Evolutionary conservation across 1,284 basidiomycete species (phyloP).

Genomic region (Sphaerobolus stellatus): DNA sequence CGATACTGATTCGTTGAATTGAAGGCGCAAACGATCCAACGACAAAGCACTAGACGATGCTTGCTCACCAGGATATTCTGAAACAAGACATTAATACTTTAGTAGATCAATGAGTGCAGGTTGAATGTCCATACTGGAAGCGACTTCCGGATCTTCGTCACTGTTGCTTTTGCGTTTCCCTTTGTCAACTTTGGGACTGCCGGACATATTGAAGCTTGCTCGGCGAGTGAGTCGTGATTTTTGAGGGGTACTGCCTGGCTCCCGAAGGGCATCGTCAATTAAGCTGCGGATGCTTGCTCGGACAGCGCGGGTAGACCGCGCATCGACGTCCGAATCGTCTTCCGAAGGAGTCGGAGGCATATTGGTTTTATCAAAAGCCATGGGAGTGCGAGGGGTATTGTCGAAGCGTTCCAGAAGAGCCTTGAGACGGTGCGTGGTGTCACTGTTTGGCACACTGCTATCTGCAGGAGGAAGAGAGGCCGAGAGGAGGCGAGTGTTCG

Average conservation of each 20-base stretch:
- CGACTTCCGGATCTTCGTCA: constrained; percentile 8
- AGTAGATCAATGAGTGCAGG: not conserved
- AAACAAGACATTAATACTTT: too few relatives aligned
- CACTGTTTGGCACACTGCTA: constrained; percentile 4
- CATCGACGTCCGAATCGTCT: constrained; percentile 9
- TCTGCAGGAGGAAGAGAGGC: constrained; percentile 10
- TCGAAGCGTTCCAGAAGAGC: constrained; percentile 11
- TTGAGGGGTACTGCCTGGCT: constrained; percentile 9
- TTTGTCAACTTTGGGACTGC: constrained; percentile 2
- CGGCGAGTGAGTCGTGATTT: not conserved
- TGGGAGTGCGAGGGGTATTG: not conserved
- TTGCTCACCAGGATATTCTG: not conserved
- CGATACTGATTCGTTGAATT: constrained; percentile 1
- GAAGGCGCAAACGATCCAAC: not conserved
- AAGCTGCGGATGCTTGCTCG: constrained; percentile 9
- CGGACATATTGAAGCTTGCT: constrained; percentile 8
- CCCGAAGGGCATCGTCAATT: constrained; percentile 9
- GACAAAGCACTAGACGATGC: not conserved
- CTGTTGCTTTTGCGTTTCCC: not conserved
- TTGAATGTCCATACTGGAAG: not conserved
- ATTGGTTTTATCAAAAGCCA: not conserved
- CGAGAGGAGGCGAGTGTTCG: constrained; percentile 7
- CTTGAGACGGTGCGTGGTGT: constrained; percentile 10
- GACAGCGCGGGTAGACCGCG: constrained; percentile 6
- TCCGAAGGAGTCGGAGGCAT: constrained; percentile 11